A percentile compares a stretch with the other conserved stretches of the same genome.
Conservation (phyloP, 352 stramenopile species). For the Chrysophaeum taylorii region DNA sequence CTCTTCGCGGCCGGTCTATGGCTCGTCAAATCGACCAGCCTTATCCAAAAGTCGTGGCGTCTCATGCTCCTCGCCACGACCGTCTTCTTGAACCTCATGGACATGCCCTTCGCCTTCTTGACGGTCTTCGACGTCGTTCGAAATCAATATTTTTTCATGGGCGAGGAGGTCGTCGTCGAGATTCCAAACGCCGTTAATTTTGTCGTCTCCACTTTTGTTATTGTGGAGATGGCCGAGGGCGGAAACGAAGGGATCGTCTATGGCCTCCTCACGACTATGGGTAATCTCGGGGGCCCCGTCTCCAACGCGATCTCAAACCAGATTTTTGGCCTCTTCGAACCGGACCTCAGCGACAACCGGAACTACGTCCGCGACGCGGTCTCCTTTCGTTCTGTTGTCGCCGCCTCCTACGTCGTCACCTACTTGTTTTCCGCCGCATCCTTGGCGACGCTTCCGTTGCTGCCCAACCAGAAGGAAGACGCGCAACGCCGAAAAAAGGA, state of each 20-base stretch:
- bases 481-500: background rate
- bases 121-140: conserved; percentile 48
- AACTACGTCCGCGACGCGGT: background rate
- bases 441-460: background rate
- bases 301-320: background rate
- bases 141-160: conserved; percentile 50
- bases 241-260: conserved; percentile 50
- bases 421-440: background rate
- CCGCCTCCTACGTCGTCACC: background rate
- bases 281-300: background rate
- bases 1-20: conserved; percentile 1
- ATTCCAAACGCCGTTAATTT: conserved; percentile 43
- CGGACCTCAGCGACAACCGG: background rate
- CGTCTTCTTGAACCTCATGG: conserved; percentile 39
- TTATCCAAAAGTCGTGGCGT: conserved; percentile 45
- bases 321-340: background rate
- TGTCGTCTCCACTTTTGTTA: conserved; percentile 45
- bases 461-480: background rate
- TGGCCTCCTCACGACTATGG: conserved; percentile 42
- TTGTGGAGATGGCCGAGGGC: conserved; percentile 45
- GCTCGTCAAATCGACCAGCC: background rate
- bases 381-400: background rate
- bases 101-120: conserved; percentile 37
- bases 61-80: conserved; percentile 36
- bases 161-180: conserved; percentile 39